phyloP scores from a whole-genome alignment of 306 rosid genomes.

The Crotalaria pallida region DNA sequence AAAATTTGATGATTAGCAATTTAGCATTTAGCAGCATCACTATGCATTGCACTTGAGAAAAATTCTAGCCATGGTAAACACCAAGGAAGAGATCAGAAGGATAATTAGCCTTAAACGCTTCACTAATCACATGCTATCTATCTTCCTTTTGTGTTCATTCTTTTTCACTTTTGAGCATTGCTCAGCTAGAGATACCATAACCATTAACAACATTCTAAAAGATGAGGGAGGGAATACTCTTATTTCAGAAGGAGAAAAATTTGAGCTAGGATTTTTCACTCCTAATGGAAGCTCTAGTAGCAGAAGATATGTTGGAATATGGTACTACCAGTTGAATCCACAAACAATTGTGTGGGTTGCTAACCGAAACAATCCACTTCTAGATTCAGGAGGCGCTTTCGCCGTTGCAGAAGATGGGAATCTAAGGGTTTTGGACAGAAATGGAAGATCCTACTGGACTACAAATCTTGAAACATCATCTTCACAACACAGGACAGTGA shows the following conservation, averaged over 20 bases:
- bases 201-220: conserved; percentile 23
- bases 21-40: too few relatives aligned
- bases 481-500: conserved; percentile 22
- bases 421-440: conserved; percentile 47
- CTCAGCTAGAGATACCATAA: conserved; percentile 44
- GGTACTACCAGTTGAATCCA: conserved; percentile 56
- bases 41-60: conserved; percentile 8
- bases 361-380: conserved; percentile 55
- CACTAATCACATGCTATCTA: conserved; percentile 29
- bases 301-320: conserved; percentile 70
- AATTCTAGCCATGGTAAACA: conserved; percentile 30
- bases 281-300: conserved; percentile 54
- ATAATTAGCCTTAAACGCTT: conserved; percentile 25
- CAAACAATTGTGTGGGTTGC: conserved; percentile 70
- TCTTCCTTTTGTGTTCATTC: conserved; percentile 27
- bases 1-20: conserved; percentile 17
- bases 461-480: conserved; percentile 41
- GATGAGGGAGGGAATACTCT: conserved; percentile 41
- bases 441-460: conserved; percentile 41
- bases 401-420: conserved; percentile 56
- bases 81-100: conserved; percentile 29
- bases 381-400: conserved; percentile 44
- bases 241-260: conserved; percentile 50
- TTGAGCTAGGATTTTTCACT: conserved; percentile 66
- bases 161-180: conserved; percentile 32